Percentiles rank a stretch among this genome's conserved stretches.
phyloP scores from a whole-genome alignment of 23 red algal genomes.

The Gracilariopsis chorda region DNA sequence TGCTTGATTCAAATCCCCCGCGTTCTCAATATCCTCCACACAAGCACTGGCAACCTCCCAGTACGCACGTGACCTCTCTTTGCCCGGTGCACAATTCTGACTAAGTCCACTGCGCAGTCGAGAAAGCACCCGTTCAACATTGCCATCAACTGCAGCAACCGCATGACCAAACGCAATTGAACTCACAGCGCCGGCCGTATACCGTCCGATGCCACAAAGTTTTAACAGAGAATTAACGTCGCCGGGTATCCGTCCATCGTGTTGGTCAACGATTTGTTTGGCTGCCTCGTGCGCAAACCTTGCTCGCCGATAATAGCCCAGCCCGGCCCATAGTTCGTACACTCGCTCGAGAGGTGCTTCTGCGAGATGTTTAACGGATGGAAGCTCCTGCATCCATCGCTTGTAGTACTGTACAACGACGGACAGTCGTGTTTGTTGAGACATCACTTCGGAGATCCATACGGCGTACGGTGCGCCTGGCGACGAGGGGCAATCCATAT shows the following conservation, averaged over 20 bases:
- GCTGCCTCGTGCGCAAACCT: conserved; percentile 77
- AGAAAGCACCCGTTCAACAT: conserved; percentile 80
- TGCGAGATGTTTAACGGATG: conserved; percentile 63
- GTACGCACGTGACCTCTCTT: background rate
- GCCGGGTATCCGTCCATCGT: conserved; percentile 64
- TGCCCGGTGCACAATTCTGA: background rate
- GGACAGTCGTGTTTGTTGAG: conserved; percentile 87
- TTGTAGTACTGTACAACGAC: conserved; percentile 77
- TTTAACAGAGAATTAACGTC: conserved; percentile 18
- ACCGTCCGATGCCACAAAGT: conserved; percentile 80
- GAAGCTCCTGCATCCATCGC: conserved; percentile 84
- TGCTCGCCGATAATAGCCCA: conserved; percentile 95
- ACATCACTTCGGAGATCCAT: conserved; percentile 97
- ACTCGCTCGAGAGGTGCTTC: conserved; percentile 67
- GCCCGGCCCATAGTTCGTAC: conserved; percentile 87
- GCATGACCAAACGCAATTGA: conserved; percentile 88
- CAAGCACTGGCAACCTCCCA: conserved; percentile 26
- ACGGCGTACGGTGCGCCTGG: conserved; percentile 81
- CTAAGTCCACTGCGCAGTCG: conserved; percentile 37
- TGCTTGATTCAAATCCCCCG: conserved; percentile 91
- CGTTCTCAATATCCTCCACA: conserved; percentile 40
- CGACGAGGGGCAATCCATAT: background rate
- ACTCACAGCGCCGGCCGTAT: conserved; percentile 90
- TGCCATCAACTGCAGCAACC: conserved; percentile 86
- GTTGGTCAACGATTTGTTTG: conserved; percentile 44